These are phyloP conservation scores for Nymphaea thermarum DNA, from an alignment of 164 flowering plant species.

Conservation along the genomic window DNA sequence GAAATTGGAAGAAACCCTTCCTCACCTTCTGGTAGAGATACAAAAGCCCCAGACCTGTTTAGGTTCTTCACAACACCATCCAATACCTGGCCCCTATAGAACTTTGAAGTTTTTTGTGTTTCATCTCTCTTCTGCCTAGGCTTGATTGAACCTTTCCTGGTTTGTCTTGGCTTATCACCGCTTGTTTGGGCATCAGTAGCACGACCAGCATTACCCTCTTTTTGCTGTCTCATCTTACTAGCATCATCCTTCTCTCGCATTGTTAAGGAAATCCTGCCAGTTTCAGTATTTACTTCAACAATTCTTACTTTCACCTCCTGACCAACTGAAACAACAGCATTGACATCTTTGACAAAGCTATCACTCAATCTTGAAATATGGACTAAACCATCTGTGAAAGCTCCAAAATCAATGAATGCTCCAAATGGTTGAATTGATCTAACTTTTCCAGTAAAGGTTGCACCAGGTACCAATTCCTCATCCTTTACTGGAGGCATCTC, in stretches of 20 bases:
- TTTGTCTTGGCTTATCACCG: slow-evolving; percentile 32
- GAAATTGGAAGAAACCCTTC: slow-evolving; percentile 85
- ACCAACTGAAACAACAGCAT: slow-evolving; percentile 62
- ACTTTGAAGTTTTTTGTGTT: slow-evolving; percentile 42
- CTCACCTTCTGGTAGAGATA: slow-evolving; percentile 83
- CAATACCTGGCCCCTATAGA: slow-evolving; percentile 65
- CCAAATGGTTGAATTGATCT: slow-evolving; percentile 91
- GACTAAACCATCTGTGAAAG: slow-evolving; percentile 90
- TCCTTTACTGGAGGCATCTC: slow-evolving; percentile 88
- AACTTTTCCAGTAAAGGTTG: slow-evolving; percentile 88
- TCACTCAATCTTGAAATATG: slow-evolving; percentile 84
- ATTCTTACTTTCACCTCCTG: slow-evolving; percentile 90
- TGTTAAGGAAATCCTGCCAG: slow-evolving; percentile 66
- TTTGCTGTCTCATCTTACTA: slow-evolving; percentile 26
- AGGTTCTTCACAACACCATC: slow-evolving; percentile 82
- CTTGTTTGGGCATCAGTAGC: background rate
- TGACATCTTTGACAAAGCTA: slow-evolving; percentile 83
- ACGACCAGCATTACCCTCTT: slow-evolving; percentile 24
- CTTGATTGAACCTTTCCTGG: slow-evolving; percentile 25
- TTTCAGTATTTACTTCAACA: slow-evolving; percentile 62
- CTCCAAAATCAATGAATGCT: slow-evolving; percentile 96
- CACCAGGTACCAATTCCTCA: slow-evolving; percentile 81
- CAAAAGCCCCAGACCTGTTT: slow-evolving; percentile 68
- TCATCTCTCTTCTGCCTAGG: slow-evolving; percentile 29
- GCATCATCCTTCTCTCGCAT: slow-evolving; percentile 68